Conservation (phyloP, 2,329 filamentous ascomycete genomes). For the Ustilaginoidea virens region DNA sequence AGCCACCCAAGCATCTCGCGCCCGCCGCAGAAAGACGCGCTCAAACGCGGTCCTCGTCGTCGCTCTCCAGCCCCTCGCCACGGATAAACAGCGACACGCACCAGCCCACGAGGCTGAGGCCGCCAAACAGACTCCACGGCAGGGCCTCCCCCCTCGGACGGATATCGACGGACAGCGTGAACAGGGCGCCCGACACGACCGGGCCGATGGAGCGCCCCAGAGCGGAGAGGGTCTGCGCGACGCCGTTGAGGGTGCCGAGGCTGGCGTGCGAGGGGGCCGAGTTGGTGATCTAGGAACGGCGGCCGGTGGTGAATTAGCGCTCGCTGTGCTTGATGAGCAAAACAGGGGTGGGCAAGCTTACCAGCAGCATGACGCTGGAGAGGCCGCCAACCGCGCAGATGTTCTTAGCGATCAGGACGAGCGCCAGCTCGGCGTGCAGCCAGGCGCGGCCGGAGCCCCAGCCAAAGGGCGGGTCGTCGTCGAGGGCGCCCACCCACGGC, state of each 20-base stretch:
- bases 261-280: conserved; percentile 74
- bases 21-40: too few relatives aligned
- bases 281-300: conserved; percentile 61
- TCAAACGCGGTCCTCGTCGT: conserved; percentile 37
- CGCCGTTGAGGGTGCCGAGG: conserved; percentile 78
- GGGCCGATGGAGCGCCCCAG: conserved; percentile 80
- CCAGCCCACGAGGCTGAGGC: conserved; percentile 68
- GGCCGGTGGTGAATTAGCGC: neutral
- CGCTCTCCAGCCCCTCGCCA: conserved; percentile 44
- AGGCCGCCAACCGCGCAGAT: conserved; percentile 79
- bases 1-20: too few relatives aligned
- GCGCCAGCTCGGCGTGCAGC: conserved; percentile 68
- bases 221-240: conserved; percentile 86
- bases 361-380: conserved; percentile 75
- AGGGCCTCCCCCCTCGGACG: conserved; percentile 69
- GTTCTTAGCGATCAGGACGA: conserved; percentile 74
- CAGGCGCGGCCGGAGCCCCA: conserved; percentile 48
- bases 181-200: conserved; percentile 74
- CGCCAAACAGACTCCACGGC: conserved; percentile 78
- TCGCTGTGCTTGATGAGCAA: too few relatives aligned
- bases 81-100: conserved; percentile 64
- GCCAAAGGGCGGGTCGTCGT: conserved; percentile 38
- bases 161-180: conserved; percentile 60
- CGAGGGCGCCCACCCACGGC: conserved; percentile 75
- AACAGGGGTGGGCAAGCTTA: conserved; percentile 26